These are phyloP conservation scores for Chalaropsis ovoidea DNA, from an alignment of 2,329 filamentous ascomycete species.

Conservation along the genomic window DNA sequence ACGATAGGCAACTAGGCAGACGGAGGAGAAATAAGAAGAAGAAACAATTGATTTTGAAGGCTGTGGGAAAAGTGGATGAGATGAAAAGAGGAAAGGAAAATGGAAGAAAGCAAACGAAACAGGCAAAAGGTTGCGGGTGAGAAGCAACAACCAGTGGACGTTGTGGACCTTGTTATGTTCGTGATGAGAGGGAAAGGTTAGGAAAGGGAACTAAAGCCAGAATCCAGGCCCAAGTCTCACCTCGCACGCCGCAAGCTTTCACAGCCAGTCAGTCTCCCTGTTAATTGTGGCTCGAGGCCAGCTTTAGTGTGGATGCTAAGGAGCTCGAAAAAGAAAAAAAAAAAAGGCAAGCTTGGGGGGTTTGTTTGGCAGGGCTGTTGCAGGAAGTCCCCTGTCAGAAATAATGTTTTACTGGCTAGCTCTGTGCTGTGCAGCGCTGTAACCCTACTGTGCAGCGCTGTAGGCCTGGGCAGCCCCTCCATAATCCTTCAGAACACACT, in stretches of 20 bases:
- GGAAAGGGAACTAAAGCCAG: background rate
- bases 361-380: no score
- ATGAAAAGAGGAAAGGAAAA: background rate
- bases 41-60: background rate
- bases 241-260: no score
- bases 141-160: background rate
- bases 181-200: slow-evolving; percentile 3
- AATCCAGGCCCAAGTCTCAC: background rate
- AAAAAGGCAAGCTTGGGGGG: no score
- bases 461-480: background rate
- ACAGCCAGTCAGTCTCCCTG: no score
- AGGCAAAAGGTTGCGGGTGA: background rate
- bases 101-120: background rate
- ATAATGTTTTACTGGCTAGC: no score
- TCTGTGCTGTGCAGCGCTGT: background rate
- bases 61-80: background rate
- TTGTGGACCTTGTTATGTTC: background rate
- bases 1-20: background rate
- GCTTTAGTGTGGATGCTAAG: no score
- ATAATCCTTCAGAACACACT: background rate
- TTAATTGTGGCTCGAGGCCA: no score
- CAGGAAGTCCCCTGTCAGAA: no score
- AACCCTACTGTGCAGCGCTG: background rate
- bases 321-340: no score
- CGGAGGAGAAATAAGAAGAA: background rate